Base-by-base conservation (phyloP, 2,329 filamentous ascomycete species). In the Aspergillus hiratsukae region DNA sequence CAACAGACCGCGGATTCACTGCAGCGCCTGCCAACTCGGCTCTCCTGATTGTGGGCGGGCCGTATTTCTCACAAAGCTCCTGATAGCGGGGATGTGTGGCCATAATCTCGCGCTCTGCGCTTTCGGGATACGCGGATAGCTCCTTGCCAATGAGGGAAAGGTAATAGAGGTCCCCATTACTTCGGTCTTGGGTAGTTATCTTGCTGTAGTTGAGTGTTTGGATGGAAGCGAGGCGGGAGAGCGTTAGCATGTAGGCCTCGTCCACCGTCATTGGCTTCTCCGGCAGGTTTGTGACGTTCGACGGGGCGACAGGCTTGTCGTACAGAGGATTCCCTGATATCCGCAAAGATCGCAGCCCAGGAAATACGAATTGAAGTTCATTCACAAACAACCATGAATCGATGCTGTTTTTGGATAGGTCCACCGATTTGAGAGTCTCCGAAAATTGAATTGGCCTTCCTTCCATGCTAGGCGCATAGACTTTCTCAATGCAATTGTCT, bases 121-220 rank as follows among this genome's bases (percentile, higher is more conserved):
- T 60, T 49, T 64, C 58, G 0, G 72, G 66, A 2, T 59, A 69
- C 6, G 69, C 71, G 25, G 72, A 74, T n/a, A 97, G 78, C 69
- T 94, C 89, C 60, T 86, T 86, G 10, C 83, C 89, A 56, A 97
- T 94, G 53, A 89, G 83, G 0, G 87, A 90, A 10, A 97, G 83
- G 71, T 99, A 99, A 72, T 96, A 99, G 67, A 93, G 87, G 65
- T 97, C 94, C 4, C 91, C 91, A 67, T 97, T 94, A 53, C 85
- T 81, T 19, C 93, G 85, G 70, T 97, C 92, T 45, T 87, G 84
- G 1, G 79, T 64, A 0, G 86, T 86, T 63, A 97, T 86, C 17
- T 78, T 76, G 60, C 86, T 74, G 62, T 75, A 77, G 58, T 79
- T 78, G 19, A 97, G 81, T 0, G 78, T 80, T 53, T 81, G 81